These are phyloP conservation scores for Penicillium bialowiezense DNA, from an alignment of 495 filamentous ascomycete genomes.

Conservation along the genomic window DNA sequence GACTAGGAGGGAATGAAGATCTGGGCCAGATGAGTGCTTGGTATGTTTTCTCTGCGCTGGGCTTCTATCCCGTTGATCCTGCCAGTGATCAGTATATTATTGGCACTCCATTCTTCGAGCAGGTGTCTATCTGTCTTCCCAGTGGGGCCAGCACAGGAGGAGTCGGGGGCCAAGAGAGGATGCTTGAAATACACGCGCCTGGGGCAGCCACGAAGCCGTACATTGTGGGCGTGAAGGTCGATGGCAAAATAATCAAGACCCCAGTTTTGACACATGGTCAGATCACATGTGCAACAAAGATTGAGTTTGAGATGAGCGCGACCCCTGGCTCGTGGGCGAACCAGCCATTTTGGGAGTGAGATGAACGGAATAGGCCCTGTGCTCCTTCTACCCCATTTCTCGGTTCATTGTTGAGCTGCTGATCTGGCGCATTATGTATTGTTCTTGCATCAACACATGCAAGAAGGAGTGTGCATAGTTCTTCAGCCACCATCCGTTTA, in stretches of 20 bases:
- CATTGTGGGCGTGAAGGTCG: conserved; percentile 15
- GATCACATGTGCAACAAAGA: conserved; percentile 13
- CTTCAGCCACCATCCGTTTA: too few species aligned
- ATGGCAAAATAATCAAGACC: conserved; percentile 8
- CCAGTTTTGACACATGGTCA: conserved; percentile 18
- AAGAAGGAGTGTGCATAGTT: too few species aligned
- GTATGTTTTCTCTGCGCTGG: conserved; percentile 27
- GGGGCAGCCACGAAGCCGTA: conserved; percentile 21
- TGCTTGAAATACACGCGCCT: conserved; percentile 18
- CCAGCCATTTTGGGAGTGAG: conserved; percentile 4
- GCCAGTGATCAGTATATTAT: conserved; percentile 27
- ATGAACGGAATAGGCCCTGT: too few species aligned
- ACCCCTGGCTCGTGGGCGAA: conserved; percentile 20
- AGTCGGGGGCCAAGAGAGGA: conserved; percentile 5
- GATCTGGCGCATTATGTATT: too few species aligned
- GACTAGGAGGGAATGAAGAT: conserved; percentile 27
- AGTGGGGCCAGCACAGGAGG: conserved; percentile 18
- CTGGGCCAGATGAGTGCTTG: conserved; percentile 30
- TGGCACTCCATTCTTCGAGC: conserved; percentile 25
- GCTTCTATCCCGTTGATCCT: conserved; percentile 28
- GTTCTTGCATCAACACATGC: too few species aligned
- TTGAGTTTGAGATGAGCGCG: conserved; percentile 27
- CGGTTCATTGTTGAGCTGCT: too few species aligned
- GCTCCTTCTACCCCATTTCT: too few species aligned
- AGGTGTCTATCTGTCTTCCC: conserved; percentile 18